Conservation (phyloP, 2,329 filamentous ascomycete genomes). For the Zymoseptoria ardabiliae region DNA sequence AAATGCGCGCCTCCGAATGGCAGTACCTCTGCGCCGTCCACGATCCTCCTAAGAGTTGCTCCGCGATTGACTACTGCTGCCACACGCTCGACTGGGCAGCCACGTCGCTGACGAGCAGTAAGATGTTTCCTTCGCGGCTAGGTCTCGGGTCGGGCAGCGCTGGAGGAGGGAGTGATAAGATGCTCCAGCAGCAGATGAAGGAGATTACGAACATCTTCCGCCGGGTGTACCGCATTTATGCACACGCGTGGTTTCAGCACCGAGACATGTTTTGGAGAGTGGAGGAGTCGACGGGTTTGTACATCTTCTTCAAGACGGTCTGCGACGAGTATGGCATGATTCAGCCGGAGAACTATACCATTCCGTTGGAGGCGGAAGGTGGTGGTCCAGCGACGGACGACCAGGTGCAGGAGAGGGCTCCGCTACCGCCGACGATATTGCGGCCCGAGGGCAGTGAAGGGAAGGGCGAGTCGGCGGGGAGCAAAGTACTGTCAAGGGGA, state of each 20-base stretch:
- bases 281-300: conserved; percentile 82
- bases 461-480: conserved; percentile 30
- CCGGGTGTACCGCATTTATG: conserved; percentile 90
- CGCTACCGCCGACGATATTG: conserved; percentile 9
- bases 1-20: conserved; percentile 99
- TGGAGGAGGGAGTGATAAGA: conserved; percentile 28
- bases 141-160: conserved; percentile 41
- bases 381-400: conserved; percentile 45
- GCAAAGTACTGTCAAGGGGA: conserved; percentile 44
- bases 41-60: conserved; percentile 92
- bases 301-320: conserved; percentile 94
- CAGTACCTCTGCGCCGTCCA: conserved; percentile 98
- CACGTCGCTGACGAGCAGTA: conserved; percentile 86
- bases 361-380: conserved; percentile 87
- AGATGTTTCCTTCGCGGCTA: conserved; percentile 87
- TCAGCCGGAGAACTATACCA: conserved; percentile 89
- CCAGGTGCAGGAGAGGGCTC: conserved; percentile 3
- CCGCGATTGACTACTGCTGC: conserved; percentile 97
- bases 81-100: conserved; percentile 98
- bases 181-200: conserved; percentile 55
- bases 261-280: conserved; percentile 91
- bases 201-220: conserved; percentile 94
- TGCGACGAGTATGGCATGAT: conserved; percentile 88
- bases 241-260: conserved; percentile 98
- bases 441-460: conserved; percentile 15